phyloP scores from a whole-genome alignment of 2,329 filamentous ascomycete genomes.

The Teratosphaeria viscida region DNA sequence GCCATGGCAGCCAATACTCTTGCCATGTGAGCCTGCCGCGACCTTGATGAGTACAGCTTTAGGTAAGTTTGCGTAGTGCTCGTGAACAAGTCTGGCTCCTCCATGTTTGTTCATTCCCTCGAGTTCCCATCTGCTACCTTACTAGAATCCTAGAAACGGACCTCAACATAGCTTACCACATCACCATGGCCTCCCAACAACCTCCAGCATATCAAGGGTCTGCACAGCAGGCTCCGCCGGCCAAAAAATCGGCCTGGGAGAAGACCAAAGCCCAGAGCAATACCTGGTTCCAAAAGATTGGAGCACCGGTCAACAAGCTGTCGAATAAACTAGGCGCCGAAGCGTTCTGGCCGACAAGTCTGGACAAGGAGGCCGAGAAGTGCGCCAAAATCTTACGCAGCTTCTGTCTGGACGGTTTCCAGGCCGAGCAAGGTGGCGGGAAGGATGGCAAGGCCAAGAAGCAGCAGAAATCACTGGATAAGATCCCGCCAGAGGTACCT shows the following conservation, averaged over 20 bases:
- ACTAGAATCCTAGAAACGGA: background rate
- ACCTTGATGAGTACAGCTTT: background rate
- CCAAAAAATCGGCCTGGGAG: conserved; percentile 4
- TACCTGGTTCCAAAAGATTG: conserved; percentile 51
- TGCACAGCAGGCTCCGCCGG: background rate
- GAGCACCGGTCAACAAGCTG: conserved; percentile 63
- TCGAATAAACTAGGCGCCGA: conserved; percentile 70
- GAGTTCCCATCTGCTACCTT: background rate
- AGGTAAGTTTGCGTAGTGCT: too few species aligned
- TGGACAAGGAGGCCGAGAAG: conserved; percentile 76
- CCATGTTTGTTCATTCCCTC: background rate
- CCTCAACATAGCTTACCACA: background rate
- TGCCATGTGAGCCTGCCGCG: background rate
- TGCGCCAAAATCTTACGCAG: conserved; percentile 77
- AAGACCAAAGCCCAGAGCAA: conserved; percentile 5
- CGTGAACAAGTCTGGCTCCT: background rate
- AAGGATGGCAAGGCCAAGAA: conserved; percentile 28
- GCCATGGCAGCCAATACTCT: background rate
- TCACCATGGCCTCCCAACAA: background rate
- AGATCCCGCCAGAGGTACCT: conserved; percentile 62
- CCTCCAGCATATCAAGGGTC: background rate
- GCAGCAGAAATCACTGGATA: conserved; percentile 54
- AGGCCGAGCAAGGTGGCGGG: conserved; percentile 29
- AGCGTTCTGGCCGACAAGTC: conserved; percentile 70
- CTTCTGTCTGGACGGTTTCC: conserved; percentile 64